Evolutionary conservation across 169 alveolate genomes (phyloP).

Genomic region (Plasmodium falciparum): DNA sequence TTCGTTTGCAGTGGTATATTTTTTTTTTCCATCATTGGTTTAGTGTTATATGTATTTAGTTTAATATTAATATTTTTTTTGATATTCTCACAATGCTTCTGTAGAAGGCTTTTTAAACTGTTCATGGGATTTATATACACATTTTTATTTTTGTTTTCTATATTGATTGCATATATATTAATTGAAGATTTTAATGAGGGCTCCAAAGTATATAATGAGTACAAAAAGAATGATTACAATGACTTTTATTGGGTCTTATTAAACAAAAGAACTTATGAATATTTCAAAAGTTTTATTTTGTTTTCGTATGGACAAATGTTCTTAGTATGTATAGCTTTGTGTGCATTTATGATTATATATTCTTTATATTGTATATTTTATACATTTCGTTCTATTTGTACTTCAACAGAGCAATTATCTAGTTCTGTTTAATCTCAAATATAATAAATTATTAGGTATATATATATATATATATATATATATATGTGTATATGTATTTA

Average conservation of each 20-base stretch:
- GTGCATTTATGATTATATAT: conserved; percentile 51
- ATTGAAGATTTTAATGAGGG: conserved; percentile 77
- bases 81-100: conserved; percentile 73
- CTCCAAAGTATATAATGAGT: conserved; percentile 51
- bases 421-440: background rate
- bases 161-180: conserved; percentile 68
- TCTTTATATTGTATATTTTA: conserved; percentile 69
- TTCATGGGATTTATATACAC: conserved; percentile 73
- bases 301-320: conserved; percentile 76
- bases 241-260: conserved; percentile 75
- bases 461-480: background rate
- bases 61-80: conserved; percentile 52
- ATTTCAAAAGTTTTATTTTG: conserved; percentile 66
- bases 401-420: conserved; percentile 32
- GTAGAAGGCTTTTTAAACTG: conserved; percentile 67
- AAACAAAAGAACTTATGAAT: conserved; percentile 47
- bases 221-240: conserved; percentile 53
- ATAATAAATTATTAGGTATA: background rate
- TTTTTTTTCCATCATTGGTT: conserved; percentile 64
- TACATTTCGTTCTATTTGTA: conserved; percentile 67
- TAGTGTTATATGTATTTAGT: conserved; percentile 48
- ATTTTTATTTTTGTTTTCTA: conserved; percentile 64
- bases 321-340: conserved; percentile 68
- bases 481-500: background rate
- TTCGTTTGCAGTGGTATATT: conserved; percentile 74